Percentiles rank a stretch among this genome's conserved stretches.
Conservation (phyloP, 2,329 filamentous ascomycete genomes). For the Leptographium flavum region DNA sequence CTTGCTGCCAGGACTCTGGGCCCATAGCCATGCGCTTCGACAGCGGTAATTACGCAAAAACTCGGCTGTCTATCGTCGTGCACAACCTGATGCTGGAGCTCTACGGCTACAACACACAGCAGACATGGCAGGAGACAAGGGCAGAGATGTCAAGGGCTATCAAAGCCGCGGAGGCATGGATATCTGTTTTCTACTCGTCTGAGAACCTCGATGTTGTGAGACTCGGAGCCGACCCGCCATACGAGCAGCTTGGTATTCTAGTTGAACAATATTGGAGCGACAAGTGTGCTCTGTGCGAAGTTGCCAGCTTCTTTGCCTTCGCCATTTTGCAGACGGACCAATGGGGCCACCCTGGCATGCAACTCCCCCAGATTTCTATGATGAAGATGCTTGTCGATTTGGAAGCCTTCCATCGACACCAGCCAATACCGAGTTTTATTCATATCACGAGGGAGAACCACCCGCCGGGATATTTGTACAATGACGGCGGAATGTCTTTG, state of each 20-base stretch:
- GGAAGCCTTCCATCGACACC: conserved; percentile 19
- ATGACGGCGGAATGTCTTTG: conserved; percentile 9
- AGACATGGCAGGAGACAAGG: conserved; percentile 9
- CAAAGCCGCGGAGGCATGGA: conserved; percentile 6
- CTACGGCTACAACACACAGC: conserved; percentile 8
- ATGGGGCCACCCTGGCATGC: conserved; percentile 12
- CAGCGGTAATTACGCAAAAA: conserved; percentile 2
- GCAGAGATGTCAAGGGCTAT: conserved; percentile 8
- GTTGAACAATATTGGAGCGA: conserved; percentile 6
- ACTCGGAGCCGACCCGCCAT: not conserved
- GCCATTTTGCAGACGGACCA: conserved; percentile 11
- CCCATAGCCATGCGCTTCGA: conserved; percentile 5
- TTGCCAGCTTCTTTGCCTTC: conserved; percentile 10
- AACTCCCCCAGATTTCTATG: conserved; percentile 9
- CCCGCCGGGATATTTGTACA: conserved; percentile 15
- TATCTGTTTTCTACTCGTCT: conserved; percentile 7
- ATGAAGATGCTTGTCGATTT: conserved; percentile 18
- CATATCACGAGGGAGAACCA: conserved; percentile 8
- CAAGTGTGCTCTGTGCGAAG: conserved; percentile 9
- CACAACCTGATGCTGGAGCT: conserved; percentile 15
- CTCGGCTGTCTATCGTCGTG: conserved; percentile 13
- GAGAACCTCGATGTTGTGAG: conserved; percentile 7
- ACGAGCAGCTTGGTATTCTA: not conserved
- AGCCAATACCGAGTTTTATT: conserved; percentile 18
- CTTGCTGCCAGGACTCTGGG: conserved; percentile 6